phyloP scores from a whole-genome alignment of 164 flowering plant genomes.

The Liriodendron chinense region DNA sequence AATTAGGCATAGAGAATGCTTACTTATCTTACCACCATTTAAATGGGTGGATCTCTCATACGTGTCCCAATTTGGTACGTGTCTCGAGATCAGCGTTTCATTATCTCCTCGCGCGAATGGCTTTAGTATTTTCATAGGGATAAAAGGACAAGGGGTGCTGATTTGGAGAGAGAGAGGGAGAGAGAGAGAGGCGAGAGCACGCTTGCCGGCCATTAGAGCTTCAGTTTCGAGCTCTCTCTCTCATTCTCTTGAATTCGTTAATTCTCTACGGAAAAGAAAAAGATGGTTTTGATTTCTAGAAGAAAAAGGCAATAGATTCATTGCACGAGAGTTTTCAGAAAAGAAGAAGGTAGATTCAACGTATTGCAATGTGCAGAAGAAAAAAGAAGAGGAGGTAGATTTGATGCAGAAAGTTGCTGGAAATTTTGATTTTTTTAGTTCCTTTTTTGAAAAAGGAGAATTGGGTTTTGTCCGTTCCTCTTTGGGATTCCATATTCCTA shows the following conservation, averaged over 20 bases:
- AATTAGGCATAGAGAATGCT: too few relatives aligned
- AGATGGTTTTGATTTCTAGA: background rate
- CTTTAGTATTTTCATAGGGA: too few relatives aligned
- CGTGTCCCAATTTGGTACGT: too few relatives aligned
- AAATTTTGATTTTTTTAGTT: background rate
- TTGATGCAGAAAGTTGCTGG: background rate
- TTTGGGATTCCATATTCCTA: background rate
- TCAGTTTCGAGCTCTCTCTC: background rate
- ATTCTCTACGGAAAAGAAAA: background rate
- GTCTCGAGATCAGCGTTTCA: too few relatives aligned
- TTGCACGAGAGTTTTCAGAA: background rate
- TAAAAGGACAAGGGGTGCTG: background rate
- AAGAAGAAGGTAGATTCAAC: background rate
- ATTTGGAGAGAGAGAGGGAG: conserved; percentile 1
- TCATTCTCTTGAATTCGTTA: background rate
- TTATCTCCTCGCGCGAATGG: background rate
- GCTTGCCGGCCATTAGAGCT: conserved; percentile 9
- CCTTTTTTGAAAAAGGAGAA: background rate
- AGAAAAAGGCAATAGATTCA: background rate
- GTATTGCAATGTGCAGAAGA: background rate
- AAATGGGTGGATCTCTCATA: too few relatives aligned
- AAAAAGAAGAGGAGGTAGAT: background rate
- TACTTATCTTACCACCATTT: too few relatives aligned
- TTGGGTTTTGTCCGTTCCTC: background rate
- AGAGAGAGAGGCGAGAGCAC: background rate